Evolutionary conservation across 352 stramenopile species (phyloP).

Genomic region (Pythium grandisporangium): DNA sequence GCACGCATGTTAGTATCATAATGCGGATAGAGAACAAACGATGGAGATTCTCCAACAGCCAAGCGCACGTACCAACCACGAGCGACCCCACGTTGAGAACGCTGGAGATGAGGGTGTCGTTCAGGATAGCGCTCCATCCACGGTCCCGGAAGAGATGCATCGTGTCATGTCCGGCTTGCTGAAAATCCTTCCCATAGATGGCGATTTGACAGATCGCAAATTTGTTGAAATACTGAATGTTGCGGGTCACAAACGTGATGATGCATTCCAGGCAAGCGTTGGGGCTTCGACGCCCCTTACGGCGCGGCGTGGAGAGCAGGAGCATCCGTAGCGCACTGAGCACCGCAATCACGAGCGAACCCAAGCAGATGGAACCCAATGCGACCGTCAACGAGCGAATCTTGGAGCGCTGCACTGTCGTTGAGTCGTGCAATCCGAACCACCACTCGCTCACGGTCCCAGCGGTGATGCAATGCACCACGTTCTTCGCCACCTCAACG

Average conservation of each 20-base stretch:
- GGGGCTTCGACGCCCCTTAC: slow-evolving; percentile 43
- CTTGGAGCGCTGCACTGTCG: slow-evolving; percentile 61
- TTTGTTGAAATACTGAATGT: slow-evolving; percentile 84
- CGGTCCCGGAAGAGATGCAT: slow-evolving; percentile 76
- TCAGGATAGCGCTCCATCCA: slow-evolving; percentile 71
- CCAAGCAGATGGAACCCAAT: slow-evolving; percentile 77
- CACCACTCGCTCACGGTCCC: slow-evolving; percentile 82
- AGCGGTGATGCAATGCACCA: slow-evolving; percentile 79
- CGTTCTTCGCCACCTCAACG: slow-evolving; percentile 75
- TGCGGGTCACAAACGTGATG: slow-evolving; percentile 54
- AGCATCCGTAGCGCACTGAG: slow-evolving; percentile 60
- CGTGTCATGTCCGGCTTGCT: slow-evolving; percentile 58
- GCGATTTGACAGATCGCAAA: slow-evolving; percentile 82
- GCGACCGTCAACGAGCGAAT: slow-evolving; percentile 62
- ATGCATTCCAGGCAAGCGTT: slow-evolving; percentile 83
- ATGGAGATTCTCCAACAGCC: neutral
- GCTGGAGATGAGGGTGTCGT: slow-evolving; percentile 70
- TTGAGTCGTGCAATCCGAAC: slow-evolving; percentile 62
- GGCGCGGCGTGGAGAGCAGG: slow-evolving; percentile 54
- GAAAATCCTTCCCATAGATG: slow-evolving; percentile 82
- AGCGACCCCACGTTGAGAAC: slow-evolving; percentile 68
- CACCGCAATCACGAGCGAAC: slow-evolving; percentile 65
- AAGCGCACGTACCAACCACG: slow-evolving; percentile 46
- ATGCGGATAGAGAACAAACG: neutral
- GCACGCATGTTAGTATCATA: neutral